These are phyloP conservation scores for Hypoxylon sp. DNA, from an alignment of 2,329 filamentous ascomycete species.

Conservation along the genomic window DNA sequence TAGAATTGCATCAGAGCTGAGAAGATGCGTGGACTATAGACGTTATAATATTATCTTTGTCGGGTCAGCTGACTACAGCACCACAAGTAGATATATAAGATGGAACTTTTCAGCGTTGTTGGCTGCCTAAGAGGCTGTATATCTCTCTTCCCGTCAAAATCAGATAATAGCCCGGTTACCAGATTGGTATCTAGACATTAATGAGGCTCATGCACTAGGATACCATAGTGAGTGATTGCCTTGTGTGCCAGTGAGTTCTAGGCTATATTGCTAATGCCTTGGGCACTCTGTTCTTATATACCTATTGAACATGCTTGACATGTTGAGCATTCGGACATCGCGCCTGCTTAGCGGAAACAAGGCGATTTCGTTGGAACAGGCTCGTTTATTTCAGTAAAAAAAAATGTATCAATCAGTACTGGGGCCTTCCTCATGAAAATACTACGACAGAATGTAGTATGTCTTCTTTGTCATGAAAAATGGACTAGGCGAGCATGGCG, in stretches of 20 bases:
- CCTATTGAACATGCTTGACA: not conserved
- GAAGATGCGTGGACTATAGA: not conserved
- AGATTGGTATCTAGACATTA: not conserved
- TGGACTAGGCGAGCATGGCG: not conserved
- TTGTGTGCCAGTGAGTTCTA: not conserved
- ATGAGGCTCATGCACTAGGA: not conserved
- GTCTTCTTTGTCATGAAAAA: not conserved
- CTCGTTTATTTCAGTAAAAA: not conserved
- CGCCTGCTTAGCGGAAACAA: not conserved
- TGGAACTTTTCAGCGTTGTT: not conserved
- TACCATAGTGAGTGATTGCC: not conserved
- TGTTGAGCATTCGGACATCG: not conserved
- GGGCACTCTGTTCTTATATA: not conserved
- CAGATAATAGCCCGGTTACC: not conserved
- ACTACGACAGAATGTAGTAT: not conserved
- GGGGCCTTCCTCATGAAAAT: not conserved
- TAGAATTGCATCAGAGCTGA: conserved; percentile 3
- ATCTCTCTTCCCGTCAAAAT: not conserved
- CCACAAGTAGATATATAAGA: not conserved
- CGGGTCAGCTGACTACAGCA: conserved; percentile 1
- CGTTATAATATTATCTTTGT: not conserved
- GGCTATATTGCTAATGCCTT: not conserved
- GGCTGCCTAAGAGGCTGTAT: not conserved
- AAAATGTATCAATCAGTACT: not conserved
- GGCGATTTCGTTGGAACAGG: not conserved